phyloP scores from a whole-genome alignment of 208 protist genomes.

The Spongospora subterranea region DNA sequence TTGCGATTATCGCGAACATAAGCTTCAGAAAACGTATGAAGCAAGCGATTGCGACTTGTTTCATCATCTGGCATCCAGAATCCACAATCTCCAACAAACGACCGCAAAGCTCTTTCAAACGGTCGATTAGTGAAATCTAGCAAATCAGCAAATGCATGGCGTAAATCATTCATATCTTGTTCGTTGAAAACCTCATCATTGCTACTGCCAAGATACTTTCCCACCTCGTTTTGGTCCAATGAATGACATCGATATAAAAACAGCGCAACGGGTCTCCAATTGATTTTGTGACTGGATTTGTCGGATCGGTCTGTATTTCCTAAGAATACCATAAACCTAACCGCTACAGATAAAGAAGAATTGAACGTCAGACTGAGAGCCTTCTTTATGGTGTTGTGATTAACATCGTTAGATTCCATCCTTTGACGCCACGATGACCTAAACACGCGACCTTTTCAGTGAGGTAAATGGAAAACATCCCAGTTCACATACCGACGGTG shows the following conservation, averaged over 20 bases:
- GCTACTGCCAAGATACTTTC: background rate
- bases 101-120: background rate
- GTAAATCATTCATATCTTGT: background rate
- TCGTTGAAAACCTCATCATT: background rate
- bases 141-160: background rate
- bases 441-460: too few relatives aligned
- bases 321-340: background rate
- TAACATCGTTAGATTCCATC: background rate
- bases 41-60: background rate
- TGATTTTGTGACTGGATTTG: background rate
- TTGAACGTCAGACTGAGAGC: background rate
- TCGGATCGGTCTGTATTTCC: background rate
- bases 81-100: constrained; percentile 21
- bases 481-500: too few relatives aligned
- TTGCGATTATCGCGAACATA: constrained; percentile 11
- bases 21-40: background rate
- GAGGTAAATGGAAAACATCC: too few relatives aligned
- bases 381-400: background rate
- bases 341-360: background rate
- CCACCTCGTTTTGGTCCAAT: background rate
- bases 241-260: background rate
- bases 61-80: constrained; percentile 33
- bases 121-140: constrained; percentile 14
- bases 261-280: constrained; percentile 7
- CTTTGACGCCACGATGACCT: constrained; percentile 43